Base-by-base conservation (phyloP, 352 stramenopile species). In the Globisporangium rhizosaccharum region DNA sequence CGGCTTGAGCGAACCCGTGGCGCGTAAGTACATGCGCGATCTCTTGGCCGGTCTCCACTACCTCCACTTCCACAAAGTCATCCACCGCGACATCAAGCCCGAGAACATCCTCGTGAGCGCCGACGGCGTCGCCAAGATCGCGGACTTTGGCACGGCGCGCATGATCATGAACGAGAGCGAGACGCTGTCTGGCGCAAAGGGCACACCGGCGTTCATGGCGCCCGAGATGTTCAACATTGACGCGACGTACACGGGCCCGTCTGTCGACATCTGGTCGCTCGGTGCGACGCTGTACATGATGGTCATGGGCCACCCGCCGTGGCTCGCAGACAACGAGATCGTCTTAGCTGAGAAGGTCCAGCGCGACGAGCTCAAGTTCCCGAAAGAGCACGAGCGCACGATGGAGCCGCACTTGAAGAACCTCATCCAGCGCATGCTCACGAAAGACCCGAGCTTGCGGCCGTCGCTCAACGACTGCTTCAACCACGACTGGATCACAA, bases 201-300 rank as follows among this genome's bases (percentile, higher is more conserved):
- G 88, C 0, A 96, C 87, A 6, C 84, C 85, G 20, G 88, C 88
- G 18, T 97, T 96, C 51, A 97, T 97, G 89, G 88, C 89, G 0
- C 89, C 89, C 1, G 89, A 97, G 68, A 94, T 97, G 78, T 95
- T 97, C 66, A 76, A 94, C 59, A 82, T 95, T 33, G 81, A 96
- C 51, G 82, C 79, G n/a, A 92, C 80, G 23, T 97, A 96, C 67
- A 80, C 76, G 45, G 89, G 87, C 0, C 83, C 84, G 11, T 73
- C 85, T 0, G 88, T 92, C 10, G 89, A 97, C 57, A 73, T 97
- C 20, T 97, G 87, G 87, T 96, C 87, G 2, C 78, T 95, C 5
- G 89, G 89, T 25, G 88, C 88, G n/a, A 96, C 89, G 26, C 67
- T 97, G 44, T 97, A 92, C 66, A 96, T 96, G 79, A 94, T 96